A percentile compares a stretch with the other conserved stretches of the same genome.
phyloP scores from a whole-genome alignment of 441 rosid genomes.

The Macaranga tanarius region DNA sequence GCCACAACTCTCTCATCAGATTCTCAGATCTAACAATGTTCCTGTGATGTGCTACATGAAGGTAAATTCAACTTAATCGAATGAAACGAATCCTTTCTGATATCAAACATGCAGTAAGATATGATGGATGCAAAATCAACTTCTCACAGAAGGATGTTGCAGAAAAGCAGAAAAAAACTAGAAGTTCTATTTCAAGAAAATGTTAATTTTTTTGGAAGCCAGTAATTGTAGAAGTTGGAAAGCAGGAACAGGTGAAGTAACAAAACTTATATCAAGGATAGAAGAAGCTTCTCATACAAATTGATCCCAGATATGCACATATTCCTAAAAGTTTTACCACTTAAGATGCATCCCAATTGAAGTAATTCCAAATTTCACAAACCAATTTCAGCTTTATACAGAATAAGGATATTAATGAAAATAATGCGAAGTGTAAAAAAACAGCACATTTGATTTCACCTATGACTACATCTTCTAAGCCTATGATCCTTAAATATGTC shows the following conservation, averaged over 20 bases:
- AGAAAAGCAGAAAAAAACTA: background rate
- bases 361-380: background rate
- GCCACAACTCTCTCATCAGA: slow-evolving; percentile 98
- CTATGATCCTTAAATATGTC: background rate
- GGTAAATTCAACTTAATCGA: slow-evolving; percentile 27
- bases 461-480: background rate
- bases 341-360: background rate
- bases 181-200: background rate
- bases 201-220: background rate
- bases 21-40: slow-evolving; percentile 85
- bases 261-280: background rate
- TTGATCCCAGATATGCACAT: background rate
- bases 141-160: background rate
- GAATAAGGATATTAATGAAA: background rate
- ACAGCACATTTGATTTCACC: background rate
- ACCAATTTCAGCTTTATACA: background rate
- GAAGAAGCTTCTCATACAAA: background rate
- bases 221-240: slow-evolving; percentile 10
- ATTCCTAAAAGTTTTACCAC: background rate
- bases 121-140: slow-evolving; percentile 1
- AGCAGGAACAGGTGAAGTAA: slow-evolving; percentile 2
- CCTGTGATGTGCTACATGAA: slow-evolving; percentile 90
- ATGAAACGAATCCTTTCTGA: slow-evolving; percentile 1
- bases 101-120: background rate
- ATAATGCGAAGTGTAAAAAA: background rate